Conservation (phyloP, 2,329 filamentous ascomycete species). For the Fusarium luffae region DNA sequence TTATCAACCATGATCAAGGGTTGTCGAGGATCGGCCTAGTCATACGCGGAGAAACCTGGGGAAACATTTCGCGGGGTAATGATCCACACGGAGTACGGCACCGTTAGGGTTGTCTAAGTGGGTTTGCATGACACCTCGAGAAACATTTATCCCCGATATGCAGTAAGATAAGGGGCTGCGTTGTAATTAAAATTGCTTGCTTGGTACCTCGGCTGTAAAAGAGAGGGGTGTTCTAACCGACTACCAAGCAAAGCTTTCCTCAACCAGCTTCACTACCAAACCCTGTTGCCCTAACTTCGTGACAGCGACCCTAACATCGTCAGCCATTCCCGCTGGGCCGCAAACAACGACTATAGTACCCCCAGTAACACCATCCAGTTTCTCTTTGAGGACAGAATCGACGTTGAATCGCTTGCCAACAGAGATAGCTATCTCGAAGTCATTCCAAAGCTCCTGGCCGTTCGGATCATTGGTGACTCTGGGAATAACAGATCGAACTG, state of each 20-base stretch:
- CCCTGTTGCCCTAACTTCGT: not conserved
- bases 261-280: not conserved
- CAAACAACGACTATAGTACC: constrained; percentile 8
- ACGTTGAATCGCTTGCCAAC: not conserved
- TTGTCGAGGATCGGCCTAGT: not conserved
- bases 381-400: not conserved
- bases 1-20: constrained; percentile 10
- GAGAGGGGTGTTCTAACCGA: not conserved
- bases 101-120: not conserved
- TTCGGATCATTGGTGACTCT: not conserved
- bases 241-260: constrained; percentile 9
- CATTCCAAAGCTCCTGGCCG: not conserved
- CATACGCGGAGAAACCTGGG: constrained; percentile 20
- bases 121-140: not conserved
- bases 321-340: constrained; percentile 2
- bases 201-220: not conserved
- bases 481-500: not conserved
- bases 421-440: not conserved
- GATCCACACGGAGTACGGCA: not conserved
- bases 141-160: not conserved
- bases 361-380: not conserved
- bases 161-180: not conserved
- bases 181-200: not conserved
- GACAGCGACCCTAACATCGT: not conserved
- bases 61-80: not conserved